Conservation (phyloP, 768 basidiomycete genomes). For the Tephrocybe sp. region DNA sequence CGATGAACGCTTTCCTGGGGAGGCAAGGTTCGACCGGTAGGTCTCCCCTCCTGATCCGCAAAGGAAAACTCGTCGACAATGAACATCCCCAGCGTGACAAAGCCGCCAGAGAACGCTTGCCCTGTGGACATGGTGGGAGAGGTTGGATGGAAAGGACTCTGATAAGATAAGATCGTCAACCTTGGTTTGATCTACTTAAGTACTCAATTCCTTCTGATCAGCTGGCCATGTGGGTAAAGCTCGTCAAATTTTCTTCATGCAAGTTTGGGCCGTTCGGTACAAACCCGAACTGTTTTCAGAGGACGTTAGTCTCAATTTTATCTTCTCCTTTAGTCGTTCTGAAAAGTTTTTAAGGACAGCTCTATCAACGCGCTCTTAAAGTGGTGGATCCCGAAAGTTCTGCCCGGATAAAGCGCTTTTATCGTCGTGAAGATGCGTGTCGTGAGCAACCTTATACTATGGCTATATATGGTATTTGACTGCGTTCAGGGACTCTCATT, state of each 20-base stretch:
- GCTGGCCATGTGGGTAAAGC: not conserved
- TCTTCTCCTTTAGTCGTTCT: not conserved
- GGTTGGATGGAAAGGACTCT: conserved; percentile 1
- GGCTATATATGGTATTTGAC: not conserved
- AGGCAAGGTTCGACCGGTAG: conserved; percentile 40
- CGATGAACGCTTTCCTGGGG: conserved; percentile 45
- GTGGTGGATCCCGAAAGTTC: conserved; percentile 57
- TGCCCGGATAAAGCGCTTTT: conserved; percentile 60
- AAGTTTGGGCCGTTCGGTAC: conserved; percentile 44
- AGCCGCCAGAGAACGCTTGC: conserved; percentile 23
- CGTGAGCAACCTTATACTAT: conserved; percentile 39
- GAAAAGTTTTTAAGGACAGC: conserved; percentile 33
- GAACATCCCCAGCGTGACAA: conserved; percentile 84
- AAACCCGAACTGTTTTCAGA: conserved; percentile 37
- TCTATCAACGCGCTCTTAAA: conserved; percentile 58
- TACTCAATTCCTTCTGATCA: not conserved
- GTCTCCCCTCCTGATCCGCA: conserved; percentile 50
- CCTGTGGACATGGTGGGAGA: conserved; percentile 16
- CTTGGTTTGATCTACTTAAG: not conserved
- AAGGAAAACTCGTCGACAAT: conserved; percentile 83
- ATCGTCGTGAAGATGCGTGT: conserved; percentile 72
- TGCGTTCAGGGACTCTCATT: conserved; percentile 61
- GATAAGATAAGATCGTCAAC: conserved; percentile 14
- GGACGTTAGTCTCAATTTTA: conserved; percentile 27
- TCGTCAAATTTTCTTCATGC: conserved; percentile 26